These are phyloP conservation scores for Russula lepida DNA, from an alignment of 768 basidiomycete species.

Conservation along the genomic window DNA sequence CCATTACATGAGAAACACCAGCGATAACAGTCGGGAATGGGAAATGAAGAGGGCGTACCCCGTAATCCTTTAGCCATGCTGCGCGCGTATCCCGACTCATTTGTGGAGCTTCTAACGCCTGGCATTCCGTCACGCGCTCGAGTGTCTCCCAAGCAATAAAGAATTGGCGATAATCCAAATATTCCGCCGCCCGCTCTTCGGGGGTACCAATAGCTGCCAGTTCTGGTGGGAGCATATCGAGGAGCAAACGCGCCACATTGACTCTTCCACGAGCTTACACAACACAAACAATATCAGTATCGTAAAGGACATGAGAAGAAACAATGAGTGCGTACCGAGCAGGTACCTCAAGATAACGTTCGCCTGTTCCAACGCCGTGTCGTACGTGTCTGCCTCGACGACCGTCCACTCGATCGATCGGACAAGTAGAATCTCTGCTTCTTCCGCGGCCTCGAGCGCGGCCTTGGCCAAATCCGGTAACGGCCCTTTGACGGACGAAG, in stretches of 20 bases:
- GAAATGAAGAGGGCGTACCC: conserved; percentile 30
- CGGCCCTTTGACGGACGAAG: conserved; percentile 6
- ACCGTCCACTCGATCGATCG: conserved; percentile 93
- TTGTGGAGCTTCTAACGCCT: conserved; percentile 46
- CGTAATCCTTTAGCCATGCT: conserved; percentile 59
- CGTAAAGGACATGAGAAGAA: not conserved
- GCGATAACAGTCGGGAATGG: not conserved
- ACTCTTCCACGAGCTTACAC: conserved; percentile 68
- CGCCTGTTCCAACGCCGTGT: conserved; percentile 74
- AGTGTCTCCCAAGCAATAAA: conserved; percentile 67
- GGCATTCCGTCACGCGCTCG: conserved; percentile 51
- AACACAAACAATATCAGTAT: not conserved
- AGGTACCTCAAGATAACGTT: conserved; percentile 87
- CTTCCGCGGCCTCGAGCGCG: conserved; percentile 32
- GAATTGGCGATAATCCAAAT: conserved; percentile 72
- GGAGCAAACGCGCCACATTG: conserved; percentile 51
- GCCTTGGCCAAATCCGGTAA: conserved; percentile 13
- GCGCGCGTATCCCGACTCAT: conserved; percentile 51
- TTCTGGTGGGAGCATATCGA: conserved; percentile 55
- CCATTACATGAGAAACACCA: not conserved
- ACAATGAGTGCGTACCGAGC: conserved; percentile 50
- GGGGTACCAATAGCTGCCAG: conserved; percentile 55
- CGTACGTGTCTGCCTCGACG: conserved; percentile 62
- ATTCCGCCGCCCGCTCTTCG: conserved; percentile 65
- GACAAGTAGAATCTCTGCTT: conserved; percentile 56